phyloP scores from a whole-genome alignment of 345 rosid species.

The Populus tremula region DNA sequence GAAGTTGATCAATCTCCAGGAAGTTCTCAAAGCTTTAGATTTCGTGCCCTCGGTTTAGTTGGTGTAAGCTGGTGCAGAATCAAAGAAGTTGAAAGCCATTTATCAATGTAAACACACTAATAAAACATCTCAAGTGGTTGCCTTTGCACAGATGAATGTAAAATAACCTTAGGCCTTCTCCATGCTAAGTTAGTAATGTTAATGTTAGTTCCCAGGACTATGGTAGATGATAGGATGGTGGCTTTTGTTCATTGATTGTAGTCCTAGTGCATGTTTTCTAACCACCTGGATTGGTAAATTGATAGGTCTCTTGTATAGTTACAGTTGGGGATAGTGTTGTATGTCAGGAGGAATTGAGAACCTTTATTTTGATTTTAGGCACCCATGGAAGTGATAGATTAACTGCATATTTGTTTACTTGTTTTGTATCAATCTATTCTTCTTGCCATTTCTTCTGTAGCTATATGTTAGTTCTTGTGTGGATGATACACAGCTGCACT shows the following conservation, averaged over 20 bases:
- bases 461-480: not conserved
- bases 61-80: constrained; percentile 10
- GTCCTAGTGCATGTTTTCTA: constrained; percentile 21
- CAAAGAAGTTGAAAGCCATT: constrained; percentile 27
- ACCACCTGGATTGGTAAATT: constrained; percentile 20
- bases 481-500: not conserved
- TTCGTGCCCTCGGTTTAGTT: constrained; percentile 5
- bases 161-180: constrained; percentile 30
- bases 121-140: constrained; percentile 23
- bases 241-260: constrained; percentile 10
- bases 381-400: constrained; percentile 14
- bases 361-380: constrained; percentile 22
- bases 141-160: constrained; percentile 25
- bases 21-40: constrained; percentile 11
- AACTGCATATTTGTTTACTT: not conserved
- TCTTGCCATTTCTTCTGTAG: not conserved
- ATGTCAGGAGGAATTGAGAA: constrained; percentile 9
- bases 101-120: constrained; percentile 32
- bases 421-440: not conserved
- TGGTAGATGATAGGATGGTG: constrained; percentile 14
- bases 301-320: constrained; percentile 34
- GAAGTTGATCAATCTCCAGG: constrained; percentile 17
- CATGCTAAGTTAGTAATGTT: constrained; percentile 15
- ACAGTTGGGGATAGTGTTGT: constrained; percentile 20
- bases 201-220: constrained; percentile 16